Base-by-base conservation (phyloP, 2,329 filamentous ascomycete genomes). In the Talaromyces pinophilus region DNA sequence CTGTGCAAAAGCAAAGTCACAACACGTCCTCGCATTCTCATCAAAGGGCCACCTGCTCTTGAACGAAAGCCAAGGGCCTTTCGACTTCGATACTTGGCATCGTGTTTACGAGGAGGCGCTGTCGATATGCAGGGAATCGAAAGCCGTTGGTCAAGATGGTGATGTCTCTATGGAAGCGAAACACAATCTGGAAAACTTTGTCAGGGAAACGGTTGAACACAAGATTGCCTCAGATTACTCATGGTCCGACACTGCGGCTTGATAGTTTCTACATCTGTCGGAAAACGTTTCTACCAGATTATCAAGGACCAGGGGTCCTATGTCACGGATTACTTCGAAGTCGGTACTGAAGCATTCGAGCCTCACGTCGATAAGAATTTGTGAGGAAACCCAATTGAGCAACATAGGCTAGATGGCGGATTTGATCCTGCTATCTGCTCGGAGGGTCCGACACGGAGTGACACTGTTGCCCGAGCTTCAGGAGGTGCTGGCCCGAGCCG, bases 21-120 rank as follows among this genome's bases (percentile, higher is more conserved):
- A 92, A 25, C 94, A 97, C 75, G 92, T 91, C n/a, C 84, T 97
- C 66, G 90, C 88, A 5, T 96, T 95, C 76, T 90, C 89, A n/a
- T 88, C 89, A 1, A 82, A 87, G 62, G 86, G 89, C 8, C 88
- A 92, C 67, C 81, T 96, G 62, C 79, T 97, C 25, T 79, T 97
- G 50, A 88, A 87, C 40, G 91, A 97, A 79, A 96, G 92, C 73
- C 88, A 94, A 72, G 94, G 94, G 0, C 80, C 81, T 3, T 98
- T 97, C 75, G 86, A 87, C 57, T 82, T 91, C 70, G 84, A 87
- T 15, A 88, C 90, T 69, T 97, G 93, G 92, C 87, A 92, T 65
- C 81, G 84, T 52, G 86, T 91, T 19, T 87, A 88, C 70, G 84
- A 88, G 68, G 80, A 83, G 54, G 92, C 90, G 40, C 84, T 87